Conservation (phyloP, 1,139 yeast species). For the Geotrichum klebahnii region DNA sequence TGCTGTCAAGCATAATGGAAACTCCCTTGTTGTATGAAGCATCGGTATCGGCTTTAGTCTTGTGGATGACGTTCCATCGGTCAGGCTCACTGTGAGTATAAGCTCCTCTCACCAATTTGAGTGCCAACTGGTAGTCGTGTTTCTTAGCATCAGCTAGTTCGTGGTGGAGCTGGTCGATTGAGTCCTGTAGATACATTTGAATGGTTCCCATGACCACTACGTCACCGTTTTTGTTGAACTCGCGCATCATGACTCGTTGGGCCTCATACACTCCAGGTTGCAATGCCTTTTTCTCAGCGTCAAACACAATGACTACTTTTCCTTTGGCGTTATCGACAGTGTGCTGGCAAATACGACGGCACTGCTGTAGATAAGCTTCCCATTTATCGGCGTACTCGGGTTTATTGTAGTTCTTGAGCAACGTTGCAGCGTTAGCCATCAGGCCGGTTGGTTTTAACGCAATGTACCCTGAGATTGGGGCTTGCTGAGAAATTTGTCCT, state of each 20-base stretch:
- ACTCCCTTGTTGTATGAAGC: conserved; percentile 69
- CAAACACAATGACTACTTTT: conserved; percentile 79
- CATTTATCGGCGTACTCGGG: conserved; percentile 55
- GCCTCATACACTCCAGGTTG: conserved; percentile 90
- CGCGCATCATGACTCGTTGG: conserved; percentile 74
- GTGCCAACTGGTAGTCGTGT: conserved; percentile 66
- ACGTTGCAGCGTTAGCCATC: conserved; percentile 68
- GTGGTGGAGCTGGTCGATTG: conserved; percentile 54
- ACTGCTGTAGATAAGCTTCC: conserved; percentile 59
- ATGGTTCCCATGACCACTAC: conserved; percentile 80
- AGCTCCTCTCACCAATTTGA: conserved; percentile 96
- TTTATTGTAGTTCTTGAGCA: conserved; percentile 58
- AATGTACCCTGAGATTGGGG: conserved; percentile 43
- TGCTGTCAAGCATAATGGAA: conserved; percentile 56
- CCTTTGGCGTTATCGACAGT: conserved; percentile 74
- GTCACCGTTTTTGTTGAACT: conserved; percentile 61
- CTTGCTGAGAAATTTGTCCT: conserved; percentile 42
- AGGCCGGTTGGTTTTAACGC: conserved; percentile 94
- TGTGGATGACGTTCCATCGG: conserved; percentile 62
- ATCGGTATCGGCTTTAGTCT: conserved; percentile 75
- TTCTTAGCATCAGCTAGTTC: conserved; percentile 65
- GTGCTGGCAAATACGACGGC: conserved; percentile 55
- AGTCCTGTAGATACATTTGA: conserved; percentile 82
- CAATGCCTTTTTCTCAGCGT: conserved; percentile 84
- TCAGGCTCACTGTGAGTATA: conserved; percentile 84